Evolutionary conservation across 2,329 filamentous ascomycete species (phyloP).

Genomic region (Aspergillus brunneoviolaceus): DNA sequence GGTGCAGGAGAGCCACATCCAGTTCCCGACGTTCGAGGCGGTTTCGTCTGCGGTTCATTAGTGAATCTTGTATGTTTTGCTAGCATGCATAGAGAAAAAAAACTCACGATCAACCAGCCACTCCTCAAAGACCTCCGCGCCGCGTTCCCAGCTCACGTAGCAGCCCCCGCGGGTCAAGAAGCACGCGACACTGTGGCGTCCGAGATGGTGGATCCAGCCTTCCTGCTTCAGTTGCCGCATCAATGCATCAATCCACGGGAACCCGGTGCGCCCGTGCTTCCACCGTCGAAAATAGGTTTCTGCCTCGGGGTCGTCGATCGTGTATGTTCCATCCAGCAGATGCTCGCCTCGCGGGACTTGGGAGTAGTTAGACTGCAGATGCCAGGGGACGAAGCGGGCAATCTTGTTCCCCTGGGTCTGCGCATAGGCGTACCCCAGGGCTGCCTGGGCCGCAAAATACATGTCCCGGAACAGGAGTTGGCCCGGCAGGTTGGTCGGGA

Average conservation of each 20-base stretch:
- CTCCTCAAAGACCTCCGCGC: slow-evolving; percentile 76
- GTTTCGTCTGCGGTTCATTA: slow-evolving; percentile 20
- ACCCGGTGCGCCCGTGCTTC: slow-evolving; percentile 68
- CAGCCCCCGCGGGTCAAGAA: slow-evolving; percentile 78
- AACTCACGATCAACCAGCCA: slow-evolving; percentile 63
- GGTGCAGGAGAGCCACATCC: slow-evolving; percentile 64
- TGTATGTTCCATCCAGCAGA: slow-evolving; percentile 47
- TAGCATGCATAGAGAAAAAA: background rate
- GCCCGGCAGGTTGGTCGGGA: slow-evolving; percentile 69
- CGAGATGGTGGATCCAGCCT: slow-evolving; percentile 79
- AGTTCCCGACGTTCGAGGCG: slow-evolving; percentile 28
- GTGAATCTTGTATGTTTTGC: background rate
- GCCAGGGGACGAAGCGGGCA: slow-evolving; percentile 77
- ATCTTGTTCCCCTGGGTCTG: slow-evolving; percentile 66
- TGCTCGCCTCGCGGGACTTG: slow-evolving; percentile 37
- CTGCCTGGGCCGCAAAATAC: slow-evolving; percentile 77
- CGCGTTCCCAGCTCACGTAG: slow-evolving; percentile 76
- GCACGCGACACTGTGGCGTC: slow-evolving; percentile 74
- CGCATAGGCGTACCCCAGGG: slow-evolving; percentile 62
- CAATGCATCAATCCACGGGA: slow-evolving; percentile 77
- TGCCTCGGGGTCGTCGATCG: slow-evolving; percentile 61
- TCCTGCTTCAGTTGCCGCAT: slow-evolving; percentile 72
- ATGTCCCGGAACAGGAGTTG: slow-evolving; percentile 78
- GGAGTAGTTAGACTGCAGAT: slow-evolving; percentile 61
- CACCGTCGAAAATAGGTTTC: slow-evolving; percentile 68